phyloP scores from a whole-genome alignment of 139 green algal genomes.

The Closterium sp. region DNA sequence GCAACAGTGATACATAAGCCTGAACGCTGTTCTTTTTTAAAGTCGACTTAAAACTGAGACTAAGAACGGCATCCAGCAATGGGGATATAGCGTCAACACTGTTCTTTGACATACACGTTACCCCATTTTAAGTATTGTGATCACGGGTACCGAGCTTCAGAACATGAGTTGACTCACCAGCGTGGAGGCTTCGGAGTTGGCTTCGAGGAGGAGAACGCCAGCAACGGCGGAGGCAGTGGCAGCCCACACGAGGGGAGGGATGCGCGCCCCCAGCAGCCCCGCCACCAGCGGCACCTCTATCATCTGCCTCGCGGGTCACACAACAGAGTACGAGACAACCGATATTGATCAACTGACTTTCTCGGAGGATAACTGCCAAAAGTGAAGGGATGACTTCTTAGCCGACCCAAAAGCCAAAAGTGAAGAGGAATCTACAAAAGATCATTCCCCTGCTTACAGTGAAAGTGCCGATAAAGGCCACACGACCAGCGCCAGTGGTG shows the following conservation, averaged over 20 bases:
- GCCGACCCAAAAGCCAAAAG: no score
- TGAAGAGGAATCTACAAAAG: neutral
- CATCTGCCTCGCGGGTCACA: neutral
- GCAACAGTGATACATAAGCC: no score
- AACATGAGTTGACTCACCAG: neutral
- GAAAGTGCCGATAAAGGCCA: constrained; percentile 76
- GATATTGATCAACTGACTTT: no score
- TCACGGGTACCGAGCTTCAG: no score
- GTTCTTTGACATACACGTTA: no score
- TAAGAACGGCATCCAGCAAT: no score
- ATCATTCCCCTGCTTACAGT: constrained; percentile 62
- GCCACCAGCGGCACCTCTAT: neutral
- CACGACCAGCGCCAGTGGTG: constrained; percentile 67
- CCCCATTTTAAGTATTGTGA: no score
- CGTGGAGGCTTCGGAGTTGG: neutral
- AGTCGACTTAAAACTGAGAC: no score
- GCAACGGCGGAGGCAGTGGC: neutral
- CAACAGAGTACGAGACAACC: neutral
- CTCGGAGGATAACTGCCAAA: no score
- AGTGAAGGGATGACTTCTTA: no score
- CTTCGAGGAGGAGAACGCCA: neutral
- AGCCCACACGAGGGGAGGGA: neutral
- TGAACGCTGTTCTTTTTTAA: no score
- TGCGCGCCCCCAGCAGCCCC: neutral
- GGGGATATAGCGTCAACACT: no score